Evolutionary conservation across 2,329 filamentous ascomycete species (phyloP).

Genomic region (Phaeosphaeriaceae sp.): DNA sequence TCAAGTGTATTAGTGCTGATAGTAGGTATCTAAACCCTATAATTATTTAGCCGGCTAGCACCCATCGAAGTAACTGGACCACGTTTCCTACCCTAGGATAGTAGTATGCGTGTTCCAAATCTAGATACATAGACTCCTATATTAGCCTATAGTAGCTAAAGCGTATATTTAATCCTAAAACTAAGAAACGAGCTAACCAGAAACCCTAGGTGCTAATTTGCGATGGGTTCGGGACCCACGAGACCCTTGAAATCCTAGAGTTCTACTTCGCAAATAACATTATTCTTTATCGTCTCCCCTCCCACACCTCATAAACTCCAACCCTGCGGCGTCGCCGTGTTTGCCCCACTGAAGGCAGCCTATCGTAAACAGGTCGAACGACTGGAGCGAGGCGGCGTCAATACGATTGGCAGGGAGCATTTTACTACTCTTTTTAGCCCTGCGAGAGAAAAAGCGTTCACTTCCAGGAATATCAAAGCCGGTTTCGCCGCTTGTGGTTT

Average conservation of each 20-base stretch:
- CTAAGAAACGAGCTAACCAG: too few species aligned
- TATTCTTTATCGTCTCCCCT: background rate
- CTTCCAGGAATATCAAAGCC: constrained; percentile 35
- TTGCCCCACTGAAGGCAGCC: background rate
- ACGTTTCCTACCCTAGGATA: too few species aligned
- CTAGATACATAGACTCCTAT: too few species aligned
- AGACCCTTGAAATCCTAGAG: background rate
- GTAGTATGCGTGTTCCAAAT: background rate
- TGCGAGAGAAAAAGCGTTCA: constrained; percentile 28
- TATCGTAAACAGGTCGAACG: constrained; percentile 9
- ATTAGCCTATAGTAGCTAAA: too few species aligned
- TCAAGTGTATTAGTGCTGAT: constrained; percentile 17
- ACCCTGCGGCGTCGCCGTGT: too few species aligned
- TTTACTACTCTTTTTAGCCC: constrained; percentile 26
- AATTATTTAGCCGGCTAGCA: constrained; percentile 18
- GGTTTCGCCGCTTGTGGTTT: constrained; percentile 32
- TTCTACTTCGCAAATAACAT: background rate
- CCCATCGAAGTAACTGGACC: background rate
- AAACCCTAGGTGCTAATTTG: background rate
- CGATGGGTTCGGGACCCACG: background rate
- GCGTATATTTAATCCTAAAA: too few species aligned
- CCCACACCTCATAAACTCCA: background rate
- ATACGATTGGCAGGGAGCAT: constrained; percentile 19
- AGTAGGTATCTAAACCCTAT: constrained; percentile 24
- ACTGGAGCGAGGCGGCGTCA: constrained; percentile 11